These are phyloP conservation scores for Oenanthe sinensis DNA, from an alignment of 129 eudicot genomes.

Conservation along the genomic window DNA sequence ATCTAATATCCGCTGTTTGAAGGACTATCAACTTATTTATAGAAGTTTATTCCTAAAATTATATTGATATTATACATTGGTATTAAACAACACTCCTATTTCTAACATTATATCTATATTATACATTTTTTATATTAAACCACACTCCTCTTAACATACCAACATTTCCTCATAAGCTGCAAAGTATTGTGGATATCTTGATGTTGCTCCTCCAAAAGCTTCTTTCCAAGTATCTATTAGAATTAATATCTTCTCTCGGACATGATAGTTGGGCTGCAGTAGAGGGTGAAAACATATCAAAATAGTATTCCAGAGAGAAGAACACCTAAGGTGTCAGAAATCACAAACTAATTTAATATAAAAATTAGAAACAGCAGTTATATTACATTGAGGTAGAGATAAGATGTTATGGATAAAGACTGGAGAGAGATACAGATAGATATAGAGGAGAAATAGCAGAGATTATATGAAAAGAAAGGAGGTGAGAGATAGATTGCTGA, in stretches of 20 bases:
- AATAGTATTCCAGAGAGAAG: neutral
- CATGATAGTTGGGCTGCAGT: constrained; percentile 75
- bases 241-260: constrained; percentile 83
- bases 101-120: neutral
- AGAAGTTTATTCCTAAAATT: neutral
- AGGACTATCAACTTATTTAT: neutral
- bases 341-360: neutral
- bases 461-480: neutral
- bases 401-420: no score
- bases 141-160: constrained; percentile 30
- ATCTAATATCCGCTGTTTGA: neutral
- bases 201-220: constrained; percentile 93
- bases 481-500: neutral
- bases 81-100: neutral
- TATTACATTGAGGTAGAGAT: neutral
- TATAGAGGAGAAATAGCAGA: neutral
- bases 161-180: constrained; percentile 86
- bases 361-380: neutral
- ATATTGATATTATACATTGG: neutral
- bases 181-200: constrained; percentile 84
- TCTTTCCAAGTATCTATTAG: constrained; percentile 97
- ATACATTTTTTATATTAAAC: neutral
- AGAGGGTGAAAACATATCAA: constrained; percentile 12
- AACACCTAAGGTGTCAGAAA: neutral
- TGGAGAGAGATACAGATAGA: neutral